Evolutionary conservation across 148 eudicot species (phyloP).

Genomic region (Chenopodium berlandieri): DNA sequence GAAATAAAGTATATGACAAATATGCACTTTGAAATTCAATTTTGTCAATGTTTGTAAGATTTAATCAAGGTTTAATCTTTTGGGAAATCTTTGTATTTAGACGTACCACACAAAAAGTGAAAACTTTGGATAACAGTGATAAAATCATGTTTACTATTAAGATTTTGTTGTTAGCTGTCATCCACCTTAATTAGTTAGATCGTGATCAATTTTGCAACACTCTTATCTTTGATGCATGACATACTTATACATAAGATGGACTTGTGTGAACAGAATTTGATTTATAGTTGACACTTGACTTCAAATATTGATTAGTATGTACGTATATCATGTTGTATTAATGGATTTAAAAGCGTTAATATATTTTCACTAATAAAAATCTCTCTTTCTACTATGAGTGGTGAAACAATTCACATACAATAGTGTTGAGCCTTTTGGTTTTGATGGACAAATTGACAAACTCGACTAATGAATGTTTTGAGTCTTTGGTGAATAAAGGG

Average conservation of each 20-base stretch:
- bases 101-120: too few relatives aligned
- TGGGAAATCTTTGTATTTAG: too few relatives aligned
- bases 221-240: constrained; percentile 6
- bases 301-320: too few relatives aligned
- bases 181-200: constrained; percentile 14
- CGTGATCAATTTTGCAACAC: constrained; percentile 29
- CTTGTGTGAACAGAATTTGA: constrained; percentile 15
- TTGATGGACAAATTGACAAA: too few relatives aligned
- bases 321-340: not conserved
- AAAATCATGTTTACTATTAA: not conserved
- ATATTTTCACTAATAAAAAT: too few relatives aligned
- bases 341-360: too few relatives aligned
- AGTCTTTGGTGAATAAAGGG: too few relatives aligned
- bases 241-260: not conserved
- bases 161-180: constrained; percentile 10
- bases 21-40: not conserved
- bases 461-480: too few relatives aligned
- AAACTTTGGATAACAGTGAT: too few relatives aligned
- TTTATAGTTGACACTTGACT: constrained; percentile 5
- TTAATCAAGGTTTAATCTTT: not conserved
- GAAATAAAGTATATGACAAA: not conserved
- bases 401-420: too few relatives aligned
- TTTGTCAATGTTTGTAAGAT: not conserved
- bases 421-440: too few relatives aligned
- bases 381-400: too few relatives aligned